Conservation (phyloP, 768 basidiomycete species). For the Trametes elegans region DNA sequence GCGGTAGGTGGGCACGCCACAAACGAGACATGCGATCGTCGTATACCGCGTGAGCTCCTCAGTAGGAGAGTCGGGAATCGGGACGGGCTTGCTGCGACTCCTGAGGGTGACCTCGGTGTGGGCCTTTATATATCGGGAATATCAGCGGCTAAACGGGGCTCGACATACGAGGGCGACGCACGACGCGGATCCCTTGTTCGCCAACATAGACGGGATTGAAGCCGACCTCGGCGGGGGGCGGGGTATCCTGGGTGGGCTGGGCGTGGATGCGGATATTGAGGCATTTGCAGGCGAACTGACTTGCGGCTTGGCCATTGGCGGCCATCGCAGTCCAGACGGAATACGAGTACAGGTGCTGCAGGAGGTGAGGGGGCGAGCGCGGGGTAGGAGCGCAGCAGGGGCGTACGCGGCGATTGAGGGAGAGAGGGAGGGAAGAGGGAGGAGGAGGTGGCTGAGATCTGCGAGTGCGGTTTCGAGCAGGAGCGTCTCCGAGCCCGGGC, state of each 20-base stretch:
- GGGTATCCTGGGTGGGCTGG: conserved; percentile 25
- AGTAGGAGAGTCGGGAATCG: conserved; percentile 18
- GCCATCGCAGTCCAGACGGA: conserved; percentile 23
- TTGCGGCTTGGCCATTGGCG: conserved; percentile 25
- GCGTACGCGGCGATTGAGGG: background rate
- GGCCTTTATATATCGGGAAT: conserved; percentile 39
- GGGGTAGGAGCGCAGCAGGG: background rate
- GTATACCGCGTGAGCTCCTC: conserved; percentile 47
- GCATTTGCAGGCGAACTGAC: conserved; percentile 59
- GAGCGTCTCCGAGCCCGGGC: too few relatives aligned
- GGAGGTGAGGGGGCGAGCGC: background rate
- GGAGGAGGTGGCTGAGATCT: background rate
- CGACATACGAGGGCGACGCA: conserved; percentile 36
- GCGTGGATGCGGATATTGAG: conserved; percentile 64
- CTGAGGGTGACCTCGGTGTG: conserved; percentile 73
- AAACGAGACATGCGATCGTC: conserved; percentile 67
- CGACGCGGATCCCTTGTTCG: conserved; percentile 65
- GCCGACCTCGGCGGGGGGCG: conserved; percentile 32
- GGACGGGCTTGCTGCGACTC: conserved; percentile 38
- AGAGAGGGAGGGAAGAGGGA: background rate
- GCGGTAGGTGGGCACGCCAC: conserved; percentile 65
- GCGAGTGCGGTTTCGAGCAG: conserved; percentile 3
- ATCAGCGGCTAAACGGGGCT: background rate
- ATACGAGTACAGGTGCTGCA: background rate
- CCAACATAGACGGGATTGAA: conserved; percentile 60